A percentile compares a stretch with the other conserved stretches of the same genome.
These are phyloP conservation scores for Polygonum aviculare DNA, from an alignment of 148 eudicot species.

Conservation along the genomic window DNA sequence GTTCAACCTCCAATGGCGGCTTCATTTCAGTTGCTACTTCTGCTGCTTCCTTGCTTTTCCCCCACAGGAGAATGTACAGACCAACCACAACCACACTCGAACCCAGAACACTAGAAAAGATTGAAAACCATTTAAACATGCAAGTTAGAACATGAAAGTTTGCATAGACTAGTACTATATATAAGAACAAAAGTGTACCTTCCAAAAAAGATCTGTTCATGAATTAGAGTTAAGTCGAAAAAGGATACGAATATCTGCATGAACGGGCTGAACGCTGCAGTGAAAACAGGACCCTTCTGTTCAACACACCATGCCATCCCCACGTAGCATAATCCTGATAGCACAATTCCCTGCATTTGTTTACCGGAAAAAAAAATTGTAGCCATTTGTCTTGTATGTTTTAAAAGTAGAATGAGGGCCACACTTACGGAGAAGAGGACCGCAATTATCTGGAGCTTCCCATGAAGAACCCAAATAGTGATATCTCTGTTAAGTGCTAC, in stretches of 20 bases:
- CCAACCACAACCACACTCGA: slow-evolving; percentile 39
- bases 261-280: slow-evolving; percentile 66
- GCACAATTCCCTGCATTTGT: slow-evolving; percentile 41
- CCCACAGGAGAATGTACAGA: slow-evolving; percentile 53
- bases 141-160: not conserved
- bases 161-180: not conserved
- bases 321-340: slow-evolving; percentile 64
- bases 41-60: slow-evolving; percentile 30
- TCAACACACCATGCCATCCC: slow-evolving; percentile 82
- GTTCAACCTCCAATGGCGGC: slow-evolving; percentile 14
- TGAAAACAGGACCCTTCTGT: slow-evolving; percentile 57
- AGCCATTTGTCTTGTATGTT: not conserved
- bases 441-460: slow-evolving; percentile 40
- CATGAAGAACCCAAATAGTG: slow-evolving; percentile 51
- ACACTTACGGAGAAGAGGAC: slow-evolving; percentile 37
- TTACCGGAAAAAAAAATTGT: too few relatives aligned
- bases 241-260: slow-evolving; percentile 39
- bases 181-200: slow-evolving; percentile 21
- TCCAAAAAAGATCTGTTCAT: slow-evolving; percentile 58
- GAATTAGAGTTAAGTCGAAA: slow-evolving; percentile 37
- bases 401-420: too few relatives aligned
- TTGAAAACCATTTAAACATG: not conserved
- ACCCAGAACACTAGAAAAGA: slow-evolving; percentile 42
- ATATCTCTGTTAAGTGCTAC: slow-evolving; percentile 30
- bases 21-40: slow-evolving; percentile 1